Evolutionary conservation across 768 basidiomycete genomes (phyloP).

Genomic region (Trametes maxima): DNA sequence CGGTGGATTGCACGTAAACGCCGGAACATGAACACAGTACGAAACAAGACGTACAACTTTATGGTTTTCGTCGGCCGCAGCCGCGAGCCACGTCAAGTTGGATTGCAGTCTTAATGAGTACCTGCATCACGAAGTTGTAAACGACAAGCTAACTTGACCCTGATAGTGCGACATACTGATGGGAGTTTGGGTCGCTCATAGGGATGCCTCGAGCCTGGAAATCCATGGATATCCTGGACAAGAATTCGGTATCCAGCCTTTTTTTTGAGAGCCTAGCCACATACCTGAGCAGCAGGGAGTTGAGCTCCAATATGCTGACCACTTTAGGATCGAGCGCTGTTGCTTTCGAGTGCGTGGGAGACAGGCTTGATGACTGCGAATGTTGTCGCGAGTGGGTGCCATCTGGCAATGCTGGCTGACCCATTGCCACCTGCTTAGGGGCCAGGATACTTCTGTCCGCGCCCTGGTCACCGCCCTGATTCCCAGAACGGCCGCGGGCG

Average conservation of each 20-base stretch:
- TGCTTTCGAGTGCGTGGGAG: constrained; percentile 15
- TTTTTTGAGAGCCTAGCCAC: constrained; percentile 19
- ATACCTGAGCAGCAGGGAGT: constrained; percentile 69
- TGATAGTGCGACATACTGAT: constrained; percentile 49
- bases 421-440: background rate
- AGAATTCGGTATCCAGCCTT: background rate
- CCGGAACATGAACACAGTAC: constrained; percentile 9
- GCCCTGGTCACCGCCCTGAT: background rate
- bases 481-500: too few species aligned
- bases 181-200: constrained; percentile 50
- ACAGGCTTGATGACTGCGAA: constrained; percentile 15
- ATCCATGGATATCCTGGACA: constrained; percentile 57
- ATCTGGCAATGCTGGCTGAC: constrained; percentile 4
- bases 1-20: background rate
- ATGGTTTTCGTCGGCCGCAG: constrained; percentile 60
- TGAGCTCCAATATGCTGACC: constrained; percentile 63
- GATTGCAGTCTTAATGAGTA: constrained; percentile 64
- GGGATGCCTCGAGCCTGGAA: constrained; percentile 57
- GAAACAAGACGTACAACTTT: constrained; percentile 42
- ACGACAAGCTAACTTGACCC: background rate
- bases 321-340: constrained; percentile 51
- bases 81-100: constrained; percentile 72
- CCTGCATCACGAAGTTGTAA: constrained; percentile 37
- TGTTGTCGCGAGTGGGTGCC: constrained; percentile 8
- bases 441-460: background rate